These are phyloP conservation scores for Ceratocystis smalleyi DNA, from an alignment of 2,329 filamentous ascomycete genomes.

Conservation along the genomic window DNA sequence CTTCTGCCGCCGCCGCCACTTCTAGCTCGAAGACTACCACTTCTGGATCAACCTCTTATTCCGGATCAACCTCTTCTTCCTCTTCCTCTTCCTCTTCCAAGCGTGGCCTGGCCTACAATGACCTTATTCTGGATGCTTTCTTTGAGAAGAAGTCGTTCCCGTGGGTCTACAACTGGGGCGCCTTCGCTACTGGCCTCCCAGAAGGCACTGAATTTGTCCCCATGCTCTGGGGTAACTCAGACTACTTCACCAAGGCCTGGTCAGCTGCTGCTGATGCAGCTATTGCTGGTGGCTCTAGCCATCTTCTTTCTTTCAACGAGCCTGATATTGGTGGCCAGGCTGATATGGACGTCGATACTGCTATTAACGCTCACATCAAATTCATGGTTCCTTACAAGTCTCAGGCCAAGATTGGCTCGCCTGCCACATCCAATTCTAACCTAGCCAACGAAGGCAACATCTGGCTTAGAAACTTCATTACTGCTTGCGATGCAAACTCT, in stretches of 20 bases:
- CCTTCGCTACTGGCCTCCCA: constrained; percentile 28
- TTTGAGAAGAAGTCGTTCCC: constrained; percentile 24
- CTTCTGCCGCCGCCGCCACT: constrained; percentile 14
- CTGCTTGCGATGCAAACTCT: constrained; percentile 31
- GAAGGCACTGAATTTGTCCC: constrained; percentile 44
- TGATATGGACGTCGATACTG: constrained; percentile 37
- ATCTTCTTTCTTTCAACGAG: constrained; percentile 57
- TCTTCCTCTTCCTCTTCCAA: constrained; percentile 29
- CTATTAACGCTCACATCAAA: constrained; percentile 38
- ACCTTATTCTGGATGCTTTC: constrained; percentile 38
- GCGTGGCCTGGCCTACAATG: constrained; percentile 56
- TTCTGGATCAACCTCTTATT: constrained; percentile 14
- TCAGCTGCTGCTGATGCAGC: constrained; percentile 32
- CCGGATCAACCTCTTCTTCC: constrained; percentile 10
- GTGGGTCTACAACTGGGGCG: constrained; percentile 59
- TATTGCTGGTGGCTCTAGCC: constrained; percentile 37
- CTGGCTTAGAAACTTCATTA: constrained; percentile 41
- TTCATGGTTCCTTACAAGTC: constrained; percentile 41
- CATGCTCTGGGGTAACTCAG: constrained; percentile 44
- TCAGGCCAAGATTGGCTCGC: constrained; percentile 40
- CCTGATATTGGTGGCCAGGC: constrained; percentile 46
- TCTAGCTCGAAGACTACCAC: constrained; percentile 17
- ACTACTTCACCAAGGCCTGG: constrained; percentile 36
- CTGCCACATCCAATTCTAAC: constrained; percentile 47
- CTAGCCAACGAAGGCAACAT: constrained; percentile 34